phyloP scores from a whole-genome alignment of 2,329 filamentous ascomycete genomes.

The Phialophora expanda region DNA sequence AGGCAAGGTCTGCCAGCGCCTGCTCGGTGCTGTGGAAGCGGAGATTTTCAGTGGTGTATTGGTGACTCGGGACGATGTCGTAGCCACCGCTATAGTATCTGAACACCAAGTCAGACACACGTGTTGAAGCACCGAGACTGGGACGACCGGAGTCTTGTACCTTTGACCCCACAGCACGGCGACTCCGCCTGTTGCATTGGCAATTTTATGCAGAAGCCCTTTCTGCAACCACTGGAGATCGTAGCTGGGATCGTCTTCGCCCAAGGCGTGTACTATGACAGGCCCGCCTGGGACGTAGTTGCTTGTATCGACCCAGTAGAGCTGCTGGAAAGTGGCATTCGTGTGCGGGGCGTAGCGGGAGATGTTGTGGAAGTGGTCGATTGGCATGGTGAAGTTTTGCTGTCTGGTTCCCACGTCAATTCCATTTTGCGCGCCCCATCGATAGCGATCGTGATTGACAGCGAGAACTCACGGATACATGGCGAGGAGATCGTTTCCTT shows the following conservation, averaged over 20 bases:
- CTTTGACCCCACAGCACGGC: slow-evolving; percentile 78
- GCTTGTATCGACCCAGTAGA: slow-evolving; percentile 80
- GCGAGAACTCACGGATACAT: slow-evolving; percentile 5
- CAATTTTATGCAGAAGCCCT: slow-evolving; percentile 73
- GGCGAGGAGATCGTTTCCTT: slow-evolving; percentile 4
- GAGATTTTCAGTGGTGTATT: slow-evolving; percentile 71
- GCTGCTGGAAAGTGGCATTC: slow-evolving; percentile 58
- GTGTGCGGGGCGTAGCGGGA: slow-evolving; percentile 32
- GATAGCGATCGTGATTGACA: not conserved
- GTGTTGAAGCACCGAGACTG: slow-evolving; percentile 27
- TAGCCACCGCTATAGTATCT: slow-evolving; percentile 72
- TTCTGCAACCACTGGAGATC: slow-evolving; percentile 77
- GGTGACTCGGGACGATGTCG: slow-evolving; percentile 69
- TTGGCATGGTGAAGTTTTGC: slow-evolving; percentile 45
- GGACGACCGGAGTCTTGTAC: slow-evolving; percentile 59
- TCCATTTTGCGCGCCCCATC: not conserved
- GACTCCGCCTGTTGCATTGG: slow-evolving; percentile 72
- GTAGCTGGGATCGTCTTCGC: slow-evolving; percentile 64
- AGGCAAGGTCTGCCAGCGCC: slow-evolving; percentile 77
- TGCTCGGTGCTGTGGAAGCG: slow-evolving; percentile 85
- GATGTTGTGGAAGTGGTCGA: slow-evolving; percentile 32
- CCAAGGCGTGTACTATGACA: slow-evolving; percentile 74
- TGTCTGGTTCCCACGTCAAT: not conserved
- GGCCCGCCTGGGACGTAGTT: slow-evolving; percentile 79
- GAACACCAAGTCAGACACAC: slow-evolving; percentile 69